These are phyloP conservation scores for Trichomonas tenax DNA, from an alignment of 208 protist genomes.

Conservation along the genomic window DNA sequence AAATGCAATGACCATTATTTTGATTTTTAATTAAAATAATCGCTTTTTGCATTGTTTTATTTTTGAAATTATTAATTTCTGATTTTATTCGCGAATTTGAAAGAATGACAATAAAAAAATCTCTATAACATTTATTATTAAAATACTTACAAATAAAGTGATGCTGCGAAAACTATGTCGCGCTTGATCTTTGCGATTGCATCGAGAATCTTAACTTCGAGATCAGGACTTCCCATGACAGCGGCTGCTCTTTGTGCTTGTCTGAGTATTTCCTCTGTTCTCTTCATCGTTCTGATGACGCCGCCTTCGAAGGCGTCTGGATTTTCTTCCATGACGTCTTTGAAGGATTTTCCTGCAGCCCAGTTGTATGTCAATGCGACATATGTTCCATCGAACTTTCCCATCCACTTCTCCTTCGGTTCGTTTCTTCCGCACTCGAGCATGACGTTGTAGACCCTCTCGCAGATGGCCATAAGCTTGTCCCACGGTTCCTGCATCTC, in stretches of 20 bases:
- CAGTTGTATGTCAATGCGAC: neutral
- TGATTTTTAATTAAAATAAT: too few species aligned
- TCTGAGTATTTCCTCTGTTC: constrained; percentile 76
- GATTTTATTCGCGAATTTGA: too few species aligned
- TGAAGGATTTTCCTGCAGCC: neutral
- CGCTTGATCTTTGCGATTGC: constrained; percentile 78
- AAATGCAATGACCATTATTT: too few species aligned
- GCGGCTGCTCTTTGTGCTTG: constrained; percentile 68
- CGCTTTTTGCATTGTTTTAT: too few species aligned
- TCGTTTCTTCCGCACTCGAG: neutral
- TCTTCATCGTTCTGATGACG: neutral
- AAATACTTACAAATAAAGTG: constrained; percentile 62
- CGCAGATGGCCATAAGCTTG: neutral
- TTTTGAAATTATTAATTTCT: too few species aligned
- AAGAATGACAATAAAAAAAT: too few species aligned
- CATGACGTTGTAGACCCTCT: neutral
- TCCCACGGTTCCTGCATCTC: neutral
- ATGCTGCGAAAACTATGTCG: constrained; percentile 97
- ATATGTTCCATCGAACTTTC: neutral
- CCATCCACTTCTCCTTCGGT: neutral
- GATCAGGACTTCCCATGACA: constrained; percentile 86
- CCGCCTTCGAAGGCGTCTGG: neutral
- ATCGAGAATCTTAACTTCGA: constrained; percentile 90
- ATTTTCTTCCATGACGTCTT: neutral
- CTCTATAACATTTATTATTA: too few species aligned